phyloP scores from a whole-genome alignment of 2,329 filamentous ascomycete species.

The Pestalotiopsis sp. region DNA sequence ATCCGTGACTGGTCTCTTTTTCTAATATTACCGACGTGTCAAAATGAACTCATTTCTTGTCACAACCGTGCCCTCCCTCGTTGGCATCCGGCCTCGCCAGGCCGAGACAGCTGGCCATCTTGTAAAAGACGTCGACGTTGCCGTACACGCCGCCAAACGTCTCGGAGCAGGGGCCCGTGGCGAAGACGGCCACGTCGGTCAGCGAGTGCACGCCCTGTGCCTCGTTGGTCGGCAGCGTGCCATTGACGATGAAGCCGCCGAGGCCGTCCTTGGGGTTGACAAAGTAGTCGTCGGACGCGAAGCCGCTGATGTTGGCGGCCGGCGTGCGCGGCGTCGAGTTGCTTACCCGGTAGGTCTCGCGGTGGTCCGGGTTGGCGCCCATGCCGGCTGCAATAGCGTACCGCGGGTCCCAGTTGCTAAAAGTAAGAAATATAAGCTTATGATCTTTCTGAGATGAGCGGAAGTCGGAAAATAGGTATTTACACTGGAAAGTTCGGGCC shows the following conservation, averaged over 20 bases:
- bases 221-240: slow-evolving; percentile 67
- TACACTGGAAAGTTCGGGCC: slow-evolving; percentile 72
- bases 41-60: background rate
- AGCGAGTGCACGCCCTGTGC: slow-evolving; percentile 74
- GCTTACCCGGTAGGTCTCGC: slow-evolving; percentile 77
- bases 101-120: slow-evolving; percentile 71
- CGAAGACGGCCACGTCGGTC: slow-evolving; percentile 79
- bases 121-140: slow-evolving; percentile 75
- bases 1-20: too few species aligned
- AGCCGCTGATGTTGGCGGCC: slow-evolving; percentile 55
- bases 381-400: slow-evolving; percentile 79
- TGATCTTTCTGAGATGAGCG: too few species aligned
- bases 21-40: too few species aligned
- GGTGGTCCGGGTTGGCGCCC: slow-evolving; percentile 71
- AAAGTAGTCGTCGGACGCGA: slow-evolving; percentile 58
- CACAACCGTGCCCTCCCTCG: slow-evolving; percentile 55
- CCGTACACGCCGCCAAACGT: slow-evolving; percentile 72
- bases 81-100: slow-evolving; percentile 42
- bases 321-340: slow-evolving; percentile 61
- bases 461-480: background rate
- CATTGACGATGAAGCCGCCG: slow-evolving; percentile 74
- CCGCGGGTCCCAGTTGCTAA: slow-evolving; percentile 75
- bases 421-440: too few species aligned
- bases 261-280: slow-evolving; percentile 69
- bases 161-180: slow-evolving; percentile 78